Conservation (phyloP, 345 rosid species). For the Odontarrhena argentea region DNA sequence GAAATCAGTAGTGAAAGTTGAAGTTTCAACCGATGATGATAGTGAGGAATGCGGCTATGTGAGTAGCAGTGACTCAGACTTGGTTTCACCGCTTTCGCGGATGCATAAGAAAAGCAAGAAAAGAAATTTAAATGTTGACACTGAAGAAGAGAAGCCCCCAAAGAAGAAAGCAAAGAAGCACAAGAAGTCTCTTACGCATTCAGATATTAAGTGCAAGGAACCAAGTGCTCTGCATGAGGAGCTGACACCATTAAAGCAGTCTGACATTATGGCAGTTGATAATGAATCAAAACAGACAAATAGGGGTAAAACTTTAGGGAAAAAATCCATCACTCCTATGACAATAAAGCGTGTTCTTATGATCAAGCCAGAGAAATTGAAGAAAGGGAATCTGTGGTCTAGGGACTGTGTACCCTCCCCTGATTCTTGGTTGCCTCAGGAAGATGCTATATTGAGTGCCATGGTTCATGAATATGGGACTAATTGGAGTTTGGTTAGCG, state of each 20-base stretch:
- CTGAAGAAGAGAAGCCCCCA: slow-evolving; percentile 55
- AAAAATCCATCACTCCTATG: slow-evolving; percentile 73
- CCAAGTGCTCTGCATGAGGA: slow-evolving; percentile 53
- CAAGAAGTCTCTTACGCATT: slow-evolving; percentile 51
- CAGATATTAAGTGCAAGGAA: slow-evolving; percentile 48
- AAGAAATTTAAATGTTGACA: slow-evolving; percentile 47
- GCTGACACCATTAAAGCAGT: slow-evolving; percentile 45
- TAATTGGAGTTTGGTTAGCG: slow-evolving; percentile 88
- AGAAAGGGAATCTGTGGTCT: slow-evolving; percentile 89
- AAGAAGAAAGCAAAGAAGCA: slow-evolving; percentile 81
- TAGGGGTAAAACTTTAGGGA: slow-evolving; percentile 80
- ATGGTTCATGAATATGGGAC: slow-evolving; percentile 97
- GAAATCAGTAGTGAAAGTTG: slow-evolving; percentile 54
- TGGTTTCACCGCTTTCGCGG: slow-evolving; percentile 49
- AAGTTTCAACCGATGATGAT: slow-evolving; percentile 45
- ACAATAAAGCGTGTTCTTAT: slow-evolving; percentile 77
- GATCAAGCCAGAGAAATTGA: slow-evolving; percentile 90
- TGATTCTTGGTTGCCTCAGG: slow-evolving; percentile 92
- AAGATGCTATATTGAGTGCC: slow-evolving; percentile 98
- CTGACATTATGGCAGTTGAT: slow-evolving; percentile 50
- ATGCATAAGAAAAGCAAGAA: slow-evolving; percentile 66
- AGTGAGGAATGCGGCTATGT: slow-evolving; percentile 54
- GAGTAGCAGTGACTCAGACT: slow-evolving; percentile 58
- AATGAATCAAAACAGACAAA: slow-evolving; percentile 61
- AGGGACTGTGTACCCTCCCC: slow-evolving; percentile 92